These are phyloP conservation scores for Starmerella ratchasimensis DNA, from an alignment of 805 yeast genomes.

Conservation along the genomic window DNA sequence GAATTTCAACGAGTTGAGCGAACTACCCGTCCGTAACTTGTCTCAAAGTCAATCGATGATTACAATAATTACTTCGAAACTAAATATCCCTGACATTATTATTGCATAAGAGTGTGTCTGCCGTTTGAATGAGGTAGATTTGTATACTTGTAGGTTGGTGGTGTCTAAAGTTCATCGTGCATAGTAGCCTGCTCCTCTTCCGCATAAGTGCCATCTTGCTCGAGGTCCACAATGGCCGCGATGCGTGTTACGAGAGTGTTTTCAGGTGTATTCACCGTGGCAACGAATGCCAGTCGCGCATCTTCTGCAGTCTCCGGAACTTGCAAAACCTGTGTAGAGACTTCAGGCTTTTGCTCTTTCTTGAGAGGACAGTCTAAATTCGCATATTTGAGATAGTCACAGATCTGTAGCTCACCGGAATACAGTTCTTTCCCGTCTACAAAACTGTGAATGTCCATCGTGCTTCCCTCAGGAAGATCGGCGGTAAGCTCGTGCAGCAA, in stretches of 20 bases:
- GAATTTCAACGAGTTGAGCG: no score
- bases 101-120: no score
- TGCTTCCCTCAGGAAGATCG: slow-evolving; percentile 19
- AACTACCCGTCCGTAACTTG: no score
- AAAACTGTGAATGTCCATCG: slow-evolving; percentile 18
- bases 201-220: slow-evolving; percentile 3
- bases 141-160: no score
- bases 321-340: slow-evolving; percentile 17
- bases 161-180: slow-evolving; percentile 1
- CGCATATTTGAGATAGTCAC: slow-evolving; percentile 21
- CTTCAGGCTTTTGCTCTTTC: slow-evolving; percentile 5
- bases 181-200: slow-evolving; percentile 1
- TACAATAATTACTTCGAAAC: no score
- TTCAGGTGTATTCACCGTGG: slow-evolving; percentile 18
- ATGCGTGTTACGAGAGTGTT: slow-evolving; percentile 17
- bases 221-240: slow-evolving; percentile 18
- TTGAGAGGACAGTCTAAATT: slow-evolving; percentile 22
- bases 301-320: slow-evolving; percentile 23
- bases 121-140: no score
- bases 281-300: slow-evolving; percentile 23
- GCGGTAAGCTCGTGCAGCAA: slow-evolving; percentile 18
- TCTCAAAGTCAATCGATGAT: no score
- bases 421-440: slow-evolving; percentile 12
- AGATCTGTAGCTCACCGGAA: slow-evolving; percentile 20
- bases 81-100: no score